Evolutionary conservation across 176 grass and related monocot genomes (phyloP).

Genomic region (Metroxylon sagu): DNA sequence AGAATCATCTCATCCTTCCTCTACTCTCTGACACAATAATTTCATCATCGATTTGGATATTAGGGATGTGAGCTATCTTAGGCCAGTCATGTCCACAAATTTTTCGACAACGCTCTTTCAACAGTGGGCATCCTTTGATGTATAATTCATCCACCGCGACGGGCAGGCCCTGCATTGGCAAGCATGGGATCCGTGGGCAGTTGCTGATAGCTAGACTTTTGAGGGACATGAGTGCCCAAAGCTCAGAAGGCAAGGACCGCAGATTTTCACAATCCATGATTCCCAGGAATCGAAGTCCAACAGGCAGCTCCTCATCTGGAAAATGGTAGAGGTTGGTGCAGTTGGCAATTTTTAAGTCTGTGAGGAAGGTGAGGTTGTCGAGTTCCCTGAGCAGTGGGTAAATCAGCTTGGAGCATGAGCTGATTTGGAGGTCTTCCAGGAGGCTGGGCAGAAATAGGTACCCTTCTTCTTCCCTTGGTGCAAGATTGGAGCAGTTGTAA

Average conservation of each 20-base stretch:
- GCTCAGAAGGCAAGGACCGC: conserved; percentile 29
- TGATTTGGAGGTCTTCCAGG: conserved; percentile 58
- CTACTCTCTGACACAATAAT: too few relatives aligned
- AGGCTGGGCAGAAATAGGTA: conserved; percentile 27
- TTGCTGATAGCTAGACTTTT: conserved; percentile 31
- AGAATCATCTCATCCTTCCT: too few relatives aligned
- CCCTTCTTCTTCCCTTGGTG: conserved; percentile 17
- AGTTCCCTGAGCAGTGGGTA: conserved; percentile 41
- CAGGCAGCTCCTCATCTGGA: conserved; percentile 35
- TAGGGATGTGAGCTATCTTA: conserved; percentile 52
- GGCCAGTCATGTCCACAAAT: conserved; percentile 26
- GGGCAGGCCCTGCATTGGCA: conserved; percentile 39
- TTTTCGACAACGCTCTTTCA: conserved; percentile 32
- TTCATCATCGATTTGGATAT: conserved; percentile 22
- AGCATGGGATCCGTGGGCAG: conserved; percentile 40
- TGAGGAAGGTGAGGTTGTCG: conserved; percentile 24
- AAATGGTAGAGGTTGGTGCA: conserved; percentile 42
- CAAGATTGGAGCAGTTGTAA: conserved; percentile 39
- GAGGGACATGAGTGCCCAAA: conserved; percentile 32
- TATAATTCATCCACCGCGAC: conserved; percentile 35
- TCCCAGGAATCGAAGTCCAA: conserved; percentile 35
- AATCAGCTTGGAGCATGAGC: conserved; percentile 40
- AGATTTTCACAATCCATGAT: conserved; percentile 41
- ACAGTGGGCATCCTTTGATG: conserved; percentile 42
- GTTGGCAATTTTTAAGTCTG: conserved; percentile 24